Conservation (phyloP, 148 eudicot genomes). For the Persicaria tinctoria region DNA sequence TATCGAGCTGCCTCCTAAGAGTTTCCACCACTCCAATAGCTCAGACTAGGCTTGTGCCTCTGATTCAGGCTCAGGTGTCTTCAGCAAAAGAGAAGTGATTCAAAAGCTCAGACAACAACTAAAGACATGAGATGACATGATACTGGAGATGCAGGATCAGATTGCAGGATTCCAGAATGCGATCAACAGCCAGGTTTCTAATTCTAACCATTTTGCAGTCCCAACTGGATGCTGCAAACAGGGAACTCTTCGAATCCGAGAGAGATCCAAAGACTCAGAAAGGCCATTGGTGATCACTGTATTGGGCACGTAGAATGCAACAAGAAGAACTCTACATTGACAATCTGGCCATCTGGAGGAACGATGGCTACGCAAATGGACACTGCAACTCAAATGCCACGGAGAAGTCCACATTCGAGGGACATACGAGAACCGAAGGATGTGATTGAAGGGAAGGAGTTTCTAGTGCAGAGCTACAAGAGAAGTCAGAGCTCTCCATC, state of each 20-base stretch:
- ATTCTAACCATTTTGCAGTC: conserved; percentile 66
- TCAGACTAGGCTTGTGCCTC: conserved; percentile 86
- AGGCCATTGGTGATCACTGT: conserved; percentile 86
- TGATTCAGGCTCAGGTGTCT: conserved; percentile 89
- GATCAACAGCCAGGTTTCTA: conserved; percentile 47
- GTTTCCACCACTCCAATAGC: conserved; percentile 71
- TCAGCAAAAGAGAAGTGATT: conserved; percentile 85
- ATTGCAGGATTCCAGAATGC: conserved; percentile 72
- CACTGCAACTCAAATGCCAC: too few relatives aligned
- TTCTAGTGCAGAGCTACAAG: conserved; percentile 69
- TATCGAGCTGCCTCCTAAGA: conserved; percentile 76
- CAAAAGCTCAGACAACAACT: conserved; percentile 92
- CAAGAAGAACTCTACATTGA: conserved; percentile 34
- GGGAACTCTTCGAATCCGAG: conserved; percentile 77
- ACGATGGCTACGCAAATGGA: too few relatives aligned
- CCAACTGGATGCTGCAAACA: conserved; percentile 68
- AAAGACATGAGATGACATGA: conserved; percentile 88
- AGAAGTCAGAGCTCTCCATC: conserved; percentile 64
- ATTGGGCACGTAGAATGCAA: conserved; percentile 39
- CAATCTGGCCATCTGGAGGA: conserved; percentile 30
- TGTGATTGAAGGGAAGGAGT: conserved; percentile 77
- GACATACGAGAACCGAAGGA: conserved; percentile 65
- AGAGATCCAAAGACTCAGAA: conserved; percentile 87
- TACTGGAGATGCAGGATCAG: conserved; percentile 96
- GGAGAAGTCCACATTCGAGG: conserved; percentile 12